Conservation (phyloP, 2,329 filamentous ascomycete genomes). For the Gaeumannomyces sp. region DNA sequence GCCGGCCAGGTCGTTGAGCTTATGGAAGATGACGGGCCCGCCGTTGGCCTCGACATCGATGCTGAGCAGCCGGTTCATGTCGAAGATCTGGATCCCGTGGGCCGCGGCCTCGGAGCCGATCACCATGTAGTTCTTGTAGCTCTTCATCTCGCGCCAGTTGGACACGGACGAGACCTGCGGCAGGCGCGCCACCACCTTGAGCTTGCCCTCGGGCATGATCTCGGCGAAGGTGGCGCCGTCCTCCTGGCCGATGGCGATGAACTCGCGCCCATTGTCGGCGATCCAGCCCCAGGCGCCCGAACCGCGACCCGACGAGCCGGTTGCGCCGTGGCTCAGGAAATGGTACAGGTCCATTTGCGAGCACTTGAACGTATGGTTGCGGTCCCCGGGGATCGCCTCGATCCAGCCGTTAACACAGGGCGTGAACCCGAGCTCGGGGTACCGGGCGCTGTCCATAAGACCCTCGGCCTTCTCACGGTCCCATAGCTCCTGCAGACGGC, state of each 20-base stretch:
- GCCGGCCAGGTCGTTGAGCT: constrained; percentile 3
- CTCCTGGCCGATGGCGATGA: constrained; percentile 46
- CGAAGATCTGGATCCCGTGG: constrained; percentile 58
- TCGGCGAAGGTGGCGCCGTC: constrained; percentile 50
- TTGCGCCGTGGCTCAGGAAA: constrained; percentile 7
- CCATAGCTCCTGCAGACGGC: constrained; percentile 1
- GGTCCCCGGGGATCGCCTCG: constrained; percentile 2
- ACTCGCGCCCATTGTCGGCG: constrained; percentile 44
- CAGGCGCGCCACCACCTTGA: constrained; percentile 47
- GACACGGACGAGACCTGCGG: constrained; percentile 31
- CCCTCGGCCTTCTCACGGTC: background rate
- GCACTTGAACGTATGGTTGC: constrained; percentile 4
- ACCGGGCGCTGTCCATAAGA: background rate
- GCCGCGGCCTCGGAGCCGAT: constrained; percentile 35
- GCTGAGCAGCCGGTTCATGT: constrained; percentile 49
- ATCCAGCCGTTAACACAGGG: constrained; percentile 5
- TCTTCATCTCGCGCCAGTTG: constrained; percentile 46
- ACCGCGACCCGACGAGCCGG: background rate
- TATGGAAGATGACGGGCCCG: constrained; percentile 16
- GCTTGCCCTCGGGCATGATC: constrained; percentile 38
- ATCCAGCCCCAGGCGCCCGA: constrained; percentile 36
- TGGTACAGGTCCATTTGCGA: constrained; percentile 9
- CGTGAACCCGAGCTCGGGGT: constrained; percentile 5
- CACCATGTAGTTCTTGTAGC: constrained; percentile 29
- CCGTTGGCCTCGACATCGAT: constrained; percentile 35